Conservation (phyloP, 352 stramenopile genomes). For the Aphanomyces stellatus region DNA sequence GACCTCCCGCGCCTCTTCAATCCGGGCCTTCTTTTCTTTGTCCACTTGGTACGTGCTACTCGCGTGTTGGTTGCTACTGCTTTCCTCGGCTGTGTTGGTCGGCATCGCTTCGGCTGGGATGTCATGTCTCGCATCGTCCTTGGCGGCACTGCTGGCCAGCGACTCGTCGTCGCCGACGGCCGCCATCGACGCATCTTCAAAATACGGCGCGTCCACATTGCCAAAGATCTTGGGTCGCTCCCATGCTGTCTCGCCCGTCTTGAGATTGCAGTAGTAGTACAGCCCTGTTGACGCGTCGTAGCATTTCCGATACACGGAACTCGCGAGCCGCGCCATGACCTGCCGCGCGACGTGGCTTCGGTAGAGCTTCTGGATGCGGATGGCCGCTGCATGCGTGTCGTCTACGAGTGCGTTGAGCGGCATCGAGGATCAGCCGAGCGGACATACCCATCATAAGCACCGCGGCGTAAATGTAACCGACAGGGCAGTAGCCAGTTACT, state of each 20-base stretch:
- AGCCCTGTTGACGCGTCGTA: conserved; percentile 33
- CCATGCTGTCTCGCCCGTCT: conserved; percentile 35
- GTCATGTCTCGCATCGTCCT: background rate
- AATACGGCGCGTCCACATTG: conserved; percentile 20
- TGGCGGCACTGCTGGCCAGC: background rate
- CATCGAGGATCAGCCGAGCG: background rate
- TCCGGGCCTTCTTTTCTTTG: background rate
- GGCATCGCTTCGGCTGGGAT: background rate
- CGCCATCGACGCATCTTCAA: background rate
- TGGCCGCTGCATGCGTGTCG: background rate
- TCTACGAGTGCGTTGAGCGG: too few relatives aligned
- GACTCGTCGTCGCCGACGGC: background rate
- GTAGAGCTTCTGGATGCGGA: conserved; percentile 11
- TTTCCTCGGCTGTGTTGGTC: background rate
- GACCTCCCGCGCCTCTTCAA: background rate
- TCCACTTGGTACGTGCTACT: background rate
- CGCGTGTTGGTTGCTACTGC: too few relatives aligned
- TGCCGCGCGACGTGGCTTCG: background rate
- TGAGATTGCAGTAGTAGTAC: conserved; percentile 43
- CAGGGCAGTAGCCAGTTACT: too few relatives aligned
- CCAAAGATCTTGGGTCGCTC: conserved; percentile 36
- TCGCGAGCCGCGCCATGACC: conserved; percentile 21
- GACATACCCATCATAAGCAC: background rate
- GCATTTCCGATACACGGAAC: conserved; percentile 37
- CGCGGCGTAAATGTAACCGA: too few relatives aligned